phyloP scores from a whole-genome alignment of 495 filamentous ascomycete genomes.

The Penicillium mononematosum region DNA sequence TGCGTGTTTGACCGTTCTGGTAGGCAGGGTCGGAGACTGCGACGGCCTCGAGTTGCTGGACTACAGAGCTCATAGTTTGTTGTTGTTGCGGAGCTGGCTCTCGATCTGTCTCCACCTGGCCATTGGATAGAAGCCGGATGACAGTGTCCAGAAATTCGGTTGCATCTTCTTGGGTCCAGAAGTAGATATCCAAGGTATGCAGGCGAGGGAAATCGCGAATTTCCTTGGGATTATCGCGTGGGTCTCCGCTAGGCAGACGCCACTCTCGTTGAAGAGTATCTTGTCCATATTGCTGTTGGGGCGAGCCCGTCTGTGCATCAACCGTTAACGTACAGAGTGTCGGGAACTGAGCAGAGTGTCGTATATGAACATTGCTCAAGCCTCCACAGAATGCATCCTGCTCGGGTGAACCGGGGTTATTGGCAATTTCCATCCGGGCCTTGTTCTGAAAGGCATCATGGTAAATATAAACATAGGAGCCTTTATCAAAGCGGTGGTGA shows the following conservation, averaged over 20 bases:
- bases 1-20: slow-evolving; percentile 53
- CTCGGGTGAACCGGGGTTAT: slow-evolving; percentile 78
- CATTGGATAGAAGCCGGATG: slow-evolving; percentile 55
- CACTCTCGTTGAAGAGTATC: slow-evolving; percentile 59
- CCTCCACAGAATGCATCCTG: slow-evolving; percentile 86
- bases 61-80: slow-evolving; percentile 68
- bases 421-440: slow-evolving; percentile 80
- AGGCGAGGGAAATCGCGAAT: slow-evolving; percentile 73
- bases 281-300: slow-evolving; percentile 31
- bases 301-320: slow-evolving; percentile 48
- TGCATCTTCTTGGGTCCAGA: slow-evolving; percentile 79
- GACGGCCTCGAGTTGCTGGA: slow-evolving; percentile 79
- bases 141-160: slow-evolving; percentile 67
- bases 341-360: slow-evolving; percentile 76
- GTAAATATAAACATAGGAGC: slow-evolving; percentile 85
- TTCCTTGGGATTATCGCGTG: slow-evolving; percentile 65
- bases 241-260: slow-evolving; percentile 73
- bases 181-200: slow-evolving; percentile 85
- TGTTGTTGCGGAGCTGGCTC: slow-evolving; percentile 49
- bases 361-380: slow-evolving; percentile 62
- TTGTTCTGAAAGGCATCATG: slow-evolving; percentile 66
- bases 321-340: slow-evolving; percentile 74
- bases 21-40: slow-evolving; percentile 67
- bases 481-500: slow-evolving; percentile 86
- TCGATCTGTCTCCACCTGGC: slow-evolving; percentile 55